Conservation (phyloP, 2,329 filamentous ascomycete species). For the Calonectria honghensis region DNA sequence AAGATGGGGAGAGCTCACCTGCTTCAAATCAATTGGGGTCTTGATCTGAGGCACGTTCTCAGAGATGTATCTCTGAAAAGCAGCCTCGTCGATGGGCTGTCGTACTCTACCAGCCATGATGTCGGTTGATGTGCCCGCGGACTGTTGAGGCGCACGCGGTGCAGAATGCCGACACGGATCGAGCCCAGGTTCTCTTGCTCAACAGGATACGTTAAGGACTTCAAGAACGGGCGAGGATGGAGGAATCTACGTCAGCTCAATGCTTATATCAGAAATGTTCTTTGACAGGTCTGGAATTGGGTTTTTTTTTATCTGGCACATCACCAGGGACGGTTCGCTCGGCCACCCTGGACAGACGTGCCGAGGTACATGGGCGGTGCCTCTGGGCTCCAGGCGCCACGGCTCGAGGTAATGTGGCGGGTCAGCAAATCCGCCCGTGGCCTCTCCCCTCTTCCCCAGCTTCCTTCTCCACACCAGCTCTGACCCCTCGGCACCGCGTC, state of each 20-base stretch:
- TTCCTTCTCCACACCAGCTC: slow-evolving; percentile 42
- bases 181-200: not conserved
- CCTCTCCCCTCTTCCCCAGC: slow-evolving; percentile 48
- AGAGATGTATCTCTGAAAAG: slow-evolving; percentile 86
- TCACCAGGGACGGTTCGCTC: slow-evolving; percentile 14
- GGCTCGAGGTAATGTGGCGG: slow-evolving; percentile 42
- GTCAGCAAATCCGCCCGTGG: slow-evolving; percentile 38
- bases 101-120: slow-evolving; percentile 89
- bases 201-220: not conserved
- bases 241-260: no score
- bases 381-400: slow-evolving; percentile 21
- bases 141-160: not conserved
- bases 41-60: slow-evolving; percentile 88
- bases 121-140: slow-evolving; percentile 15
- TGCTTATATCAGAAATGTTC: not conserved
- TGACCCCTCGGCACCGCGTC: slow-evolving; percentile 41
- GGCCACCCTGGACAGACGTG: slow-evolving; percentile 44
- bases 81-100: slow-evolving; percentile 89
- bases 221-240: not conserved
- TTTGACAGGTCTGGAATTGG: not conserved
- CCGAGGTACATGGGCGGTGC: slow-evolving; percentile 50
- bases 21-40: slow-evolving; percentile 89
- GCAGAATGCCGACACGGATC: not conserved
- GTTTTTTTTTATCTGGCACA: not conserved
- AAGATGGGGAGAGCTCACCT: slow-evolving; percentile 73